Evolutionary conservation across 441 rosid species (phyloP).

Genomic region (Viola pubescens): DNA sequence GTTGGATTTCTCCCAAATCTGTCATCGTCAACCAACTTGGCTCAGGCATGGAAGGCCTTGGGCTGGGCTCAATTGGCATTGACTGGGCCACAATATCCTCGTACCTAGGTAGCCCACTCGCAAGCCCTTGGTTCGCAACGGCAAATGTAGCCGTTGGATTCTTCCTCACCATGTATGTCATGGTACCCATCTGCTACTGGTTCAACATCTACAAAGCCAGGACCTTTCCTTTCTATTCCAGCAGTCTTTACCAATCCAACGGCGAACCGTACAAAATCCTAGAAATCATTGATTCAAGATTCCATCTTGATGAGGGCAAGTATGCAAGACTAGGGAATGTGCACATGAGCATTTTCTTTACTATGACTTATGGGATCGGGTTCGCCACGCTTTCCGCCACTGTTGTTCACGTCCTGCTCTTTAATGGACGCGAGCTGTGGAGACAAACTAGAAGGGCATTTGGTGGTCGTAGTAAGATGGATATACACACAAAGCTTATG

Average conservation of each 20-base stretch:
- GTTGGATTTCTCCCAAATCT: constrained; percentile 61
- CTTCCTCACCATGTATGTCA: constrained; percentile 49
- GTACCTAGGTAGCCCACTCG: constrained; percentile 69
- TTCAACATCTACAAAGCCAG: constrained; percentile 53
- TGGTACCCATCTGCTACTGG: constrained; percentile 59
- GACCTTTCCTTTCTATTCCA: constrained; percentile 42
- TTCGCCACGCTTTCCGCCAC: constrained; percentile 70
- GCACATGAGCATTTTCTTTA: constrained; percentile 64
- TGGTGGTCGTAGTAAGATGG: constrained; percentile 38
- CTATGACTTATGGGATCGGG: constrained; percentile 70
- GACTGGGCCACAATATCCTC: constrained; percentile 69
- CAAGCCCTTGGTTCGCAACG: constrained; percentile 84
- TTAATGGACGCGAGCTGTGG: constrained; percentile 64
- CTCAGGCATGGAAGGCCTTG: constrained; percentile 60
- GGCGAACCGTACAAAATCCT: constrained; percentile 47
- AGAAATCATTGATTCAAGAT: constrained; percentile 41
- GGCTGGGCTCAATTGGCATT: constrained; percentile 53
- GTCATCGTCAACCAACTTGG: constrained; percentile 63
- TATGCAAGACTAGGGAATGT: constrained; percentile 41
- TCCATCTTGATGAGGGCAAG: constrained; percentile 48
- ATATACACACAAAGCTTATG: constrained; percentile 73
- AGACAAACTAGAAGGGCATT: constrained; percentile 44
- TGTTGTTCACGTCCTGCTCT: constrained; percentile 54
- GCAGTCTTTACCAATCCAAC: constrained; percentile 2
- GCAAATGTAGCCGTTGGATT: constrained; percentile 64